These are phyloP conservation scores for Penicillium sp. DNA, from an alignment of 2,329 filamentous ascomycete species.

Conservation along the genomic window DNA sequence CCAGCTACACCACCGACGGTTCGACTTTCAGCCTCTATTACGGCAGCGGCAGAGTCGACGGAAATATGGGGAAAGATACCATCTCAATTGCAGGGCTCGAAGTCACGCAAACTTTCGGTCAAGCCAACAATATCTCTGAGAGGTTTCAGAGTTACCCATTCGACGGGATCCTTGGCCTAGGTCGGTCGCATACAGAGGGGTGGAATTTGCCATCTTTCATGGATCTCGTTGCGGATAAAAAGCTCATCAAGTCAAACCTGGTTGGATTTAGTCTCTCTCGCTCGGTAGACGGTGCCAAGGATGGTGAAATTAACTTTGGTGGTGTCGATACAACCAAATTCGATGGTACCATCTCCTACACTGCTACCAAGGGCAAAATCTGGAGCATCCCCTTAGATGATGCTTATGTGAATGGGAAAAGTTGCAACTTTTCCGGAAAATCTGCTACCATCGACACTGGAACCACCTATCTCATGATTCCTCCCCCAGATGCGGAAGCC, in stretches of 20 bases:
- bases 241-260: conserved; percentile 61
- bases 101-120: conserved; percentile 66
- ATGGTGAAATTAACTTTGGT: conserved; percentile 77
- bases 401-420: conserved; percentile 60
- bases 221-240: conserved; percentile 57
- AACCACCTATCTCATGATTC: conserved; percentile 75
- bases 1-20: conserved; percentile 53
- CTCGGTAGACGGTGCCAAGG: conserved; percentile 61
- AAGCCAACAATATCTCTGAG: conserved; percentile 67
- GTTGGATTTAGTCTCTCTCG: conserved; percentile 71
- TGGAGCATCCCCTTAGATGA: conserved; percentile 74
- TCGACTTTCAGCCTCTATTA: conserved; percentile 65
- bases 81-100: conserved; percentile 65
- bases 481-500: conserved; percentile 61
- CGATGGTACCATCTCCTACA: conserved; percentile 67
- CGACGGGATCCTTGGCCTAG: conserved; percentile 81
- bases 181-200: conserved; percentile 57
- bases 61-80: conserved; percentile 64
- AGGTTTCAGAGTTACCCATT: conserved; percentile 79
- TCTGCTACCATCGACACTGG: conserved; percentile 79
- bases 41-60: conserved; percentile 71
- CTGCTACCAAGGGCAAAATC: conserved; percentile 54
- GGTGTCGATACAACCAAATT: conserved; percentile 65
- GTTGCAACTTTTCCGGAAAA: conserved; percentile 53
- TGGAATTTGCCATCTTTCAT: conserved; percentile 63